Evolutionary conservation across 2,329 filamentous ascomycete species (phyloP), one percentile per base, ranked within the genome.

Genomic region (Lachnellula occidentalis): DNA sequence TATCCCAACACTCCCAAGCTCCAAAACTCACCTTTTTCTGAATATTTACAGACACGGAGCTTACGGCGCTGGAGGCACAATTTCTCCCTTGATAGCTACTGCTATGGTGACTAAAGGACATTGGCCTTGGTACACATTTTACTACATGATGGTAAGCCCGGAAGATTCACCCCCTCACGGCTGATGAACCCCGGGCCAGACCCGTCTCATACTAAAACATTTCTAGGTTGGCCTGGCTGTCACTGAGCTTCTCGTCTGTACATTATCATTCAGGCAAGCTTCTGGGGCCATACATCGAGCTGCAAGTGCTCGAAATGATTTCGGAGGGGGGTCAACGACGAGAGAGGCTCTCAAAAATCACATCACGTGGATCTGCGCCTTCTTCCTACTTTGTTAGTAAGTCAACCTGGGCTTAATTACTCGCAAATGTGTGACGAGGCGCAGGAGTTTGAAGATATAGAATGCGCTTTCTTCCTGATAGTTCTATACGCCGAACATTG

Each of bases 371-470:
- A 74, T 89, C n/a, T 75, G 82, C 41, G 78, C 88, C 2, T 56
- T 86, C 1, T 94, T 94, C 67, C 73, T 94, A n/a, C 76, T 94
- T 4, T 81, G 82, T 14, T 95, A 95, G 43, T 27, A 27, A 27
- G 27, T 27, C 6, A 27, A 27, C 6, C 8, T 9, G 8, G 27
- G 27, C 7, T 3, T 27, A 31, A 11, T 11, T 31, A 11, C 8
- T 31, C 27, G 27, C 8, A 31, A 31, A 31, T 31, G 2, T 31
- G 27, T 31, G 27, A 31, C 27, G 11, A 11, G 27, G 8, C 8
- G 27, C 27, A 31, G 27, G 27, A 11, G 27, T 9, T 27, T 2
- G 27, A 9, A 31, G 27, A 31, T 9, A 31, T 11, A 31, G 2
- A 9, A 31, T 11, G 8, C 9, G 27, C 27, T 9, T 27, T 27